A percentile compares a stretch with the other conserved stretches of the same genome.
Conservation (phyloP, 2,329 filamentous ascomycete genomes). For the Kalmusia sp. region DNA sequence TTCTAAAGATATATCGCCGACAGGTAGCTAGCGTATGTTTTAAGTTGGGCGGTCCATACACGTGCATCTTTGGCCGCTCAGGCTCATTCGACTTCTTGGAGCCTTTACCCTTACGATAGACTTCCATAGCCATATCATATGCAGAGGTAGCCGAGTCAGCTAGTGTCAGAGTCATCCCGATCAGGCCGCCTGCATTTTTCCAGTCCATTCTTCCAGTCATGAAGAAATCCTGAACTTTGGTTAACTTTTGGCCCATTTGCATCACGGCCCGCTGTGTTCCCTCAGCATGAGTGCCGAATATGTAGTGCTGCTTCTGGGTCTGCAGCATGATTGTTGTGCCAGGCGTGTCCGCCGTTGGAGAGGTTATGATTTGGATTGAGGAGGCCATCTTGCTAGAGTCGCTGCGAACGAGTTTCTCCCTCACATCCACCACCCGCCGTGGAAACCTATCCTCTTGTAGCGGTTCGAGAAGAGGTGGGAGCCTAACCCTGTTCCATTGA, state of each 20-base stretch:
- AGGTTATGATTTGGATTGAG: conserved; percentile 76
- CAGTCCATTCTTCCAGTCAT: conserved; percentile 80
- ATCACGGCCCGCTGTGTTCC: conserved; percentile 81
- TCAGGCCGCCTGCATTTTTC: conserved; percentile 78
- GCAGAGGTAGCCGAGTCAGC: conserved; percentile 69
- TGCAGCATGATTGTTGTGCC: conserved; percentile 80
- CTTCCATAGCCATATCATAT: conserved; percentile 53
- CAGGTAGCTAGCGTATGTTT: conserved; percentile 82
- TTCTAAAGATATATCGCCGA: conserved; percentile 84
- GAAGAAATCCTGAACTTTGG: conserved; percentile 78
- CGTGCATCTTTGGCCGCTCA: conserved; percentile 45
- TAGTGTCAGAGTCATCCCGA: conserved; percentile 85
- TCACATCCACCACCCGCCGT: background rate
- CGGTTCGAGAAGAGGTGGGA: conserved; percentile 18
- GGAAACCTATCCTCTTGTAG: conserved; percentile 5
- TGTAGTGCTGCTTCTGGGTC: conserved; percentile 81
- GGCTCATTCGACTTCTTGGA: conserved; percentile 24
- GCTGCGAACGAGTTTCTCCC: background rate
- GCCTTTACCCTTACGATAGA: conserved; percentile 27
- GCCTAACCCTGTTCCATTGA: background rate
- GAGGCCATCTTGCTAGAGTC: conserved; percentile 66
- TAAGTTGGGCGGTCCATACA: conserved; percentile 84
- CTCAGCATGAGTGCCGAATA: conserved; percentile 84
- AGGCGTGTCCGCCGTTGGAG: conserved; percentile 86
- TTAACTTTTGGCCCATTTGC: conserved; percentile 70